Evolutionary conservation across 768 basidiomycete species (phyloP), one percentile per base, ranked within the genome.

Genomic region (Rhodotorula sphaerocarpa): DNA sequence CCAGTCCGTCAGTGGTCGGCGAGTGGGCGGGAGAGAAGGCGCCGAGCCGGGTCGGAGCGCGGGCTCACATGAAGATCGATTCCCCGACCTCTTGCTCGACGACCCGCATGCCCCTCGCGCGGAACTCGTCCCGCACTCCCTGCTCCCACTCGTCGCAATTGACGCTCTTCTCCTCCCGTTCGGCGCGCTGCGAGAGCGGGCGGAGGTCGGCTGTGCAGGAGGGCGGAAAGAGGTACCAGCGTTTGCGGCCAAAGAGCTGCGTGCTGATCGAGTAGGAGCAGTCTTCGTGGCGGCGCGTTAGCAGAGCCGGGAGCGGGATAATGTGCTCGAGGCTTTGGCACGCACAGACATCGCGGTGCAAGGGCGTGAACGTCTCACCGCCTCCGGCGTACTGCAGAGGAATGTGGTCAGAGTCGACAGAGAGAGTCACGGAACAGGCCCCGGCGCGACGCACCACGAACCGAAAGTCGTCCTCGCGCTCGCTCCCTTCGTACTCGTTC

Each of bases 291-390:
- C 14, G 4, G 21, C 34, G 5, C 21, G 34, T 11, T 16, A 27
- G 34, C n/a, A n/a, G 5, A 21, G 15, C n/a, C 14, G 12, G 31
- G 30, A 11, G 21, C 34, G 5, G 31, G 34, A 16, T 39, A 16
- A 39, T 39, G 36, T 39, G 16, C 36, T 50, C 25, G 43, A 5
- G 20, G 16, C 30, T 21, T 21, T 27, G 11, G 7, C 23, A 57
- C 67, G 42, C 54, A 65, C 67, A 71, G 31, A 71, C 67, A 34
- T 71, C 70, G 20, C 70, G 55, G 33, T 71, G 70, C n/a, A 71
- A 6, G 25, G 51, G 56, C 20, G 70, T 71, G 9, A 43, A 61
- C 18, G 65, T 71, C 7, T 52, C 54, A 15, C 60, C 45, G 14
- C 67, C 68, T 10, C 70, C 70, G 16, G 59, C 60, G 43, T 71